Evolutionary conservation across 805 yeast species (phyloP).

Genomic region (Candida lessepsii): DNA sequence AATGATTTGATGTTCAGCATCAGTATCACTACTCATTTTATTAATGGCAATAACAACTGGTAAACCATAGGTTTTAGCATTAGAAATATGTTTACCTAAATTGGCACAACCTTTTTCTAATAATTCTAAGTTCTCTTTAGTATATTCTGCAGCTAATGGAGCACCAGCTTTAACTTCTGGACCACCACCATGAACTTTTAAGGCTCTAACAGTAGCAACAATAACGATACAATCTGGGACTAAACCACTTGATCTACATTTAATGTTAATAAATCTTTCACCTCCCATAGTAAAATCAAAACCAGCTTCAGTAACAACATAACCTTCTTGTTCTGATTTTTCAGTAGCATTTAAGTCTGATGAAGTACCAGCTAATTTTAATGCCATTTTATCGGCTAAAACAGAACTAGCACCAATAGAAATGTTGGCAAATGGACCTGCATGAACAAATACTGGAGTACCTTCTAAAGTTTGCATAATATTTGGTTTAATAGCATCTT

Average conservation of each 20-base stretch:
- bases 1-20: slow-evolving; percentile 65
- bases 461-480: slow-evolving; percentile 97
- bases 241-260: slow-evolving; percentile 81
- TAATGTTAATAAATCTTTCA: slow-evolving; percentile 92
- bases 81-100: slow-evolving; percentile 72
- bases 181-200: slow-evolving; percentile 86
- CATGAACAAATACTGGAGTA: slow-evolving; percentile 95
- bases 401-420: slow-evolving; percentile 96
- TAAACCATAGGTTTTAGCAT: slow-evolving; percentile 68
- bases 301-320: slow-evolving; percentile 96
- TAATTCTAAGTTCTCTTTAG: slow-evolving; percentile 67
- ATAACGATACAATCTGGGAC: slow-evolving; percentile 75
- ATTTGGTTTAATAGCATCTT: slow-evolving; percentile 95
- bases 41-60: slow-evolving; percentile 84
- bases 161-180: slow-evolving; percentile 87
- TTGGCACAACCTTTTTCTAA: slow-evolving; percentile 70
- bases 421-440: slow-evolving; percentile 97
- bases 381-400: slow-evolving; percentile 87
- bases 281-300: slow-evolving; percentile 99
- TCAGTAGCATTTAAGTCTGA: slow-evolving; percentile 41
- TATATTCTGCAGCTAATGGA: slow-evolving; percentile 69
- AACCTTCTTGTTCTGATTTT: slow-evolving; percentile 62
- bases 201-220: slow-evolving; percentile 82
- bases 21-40: slow-evolving; percentile 72
- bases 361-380: slow-evolving; percentile 81